These are phyloP conservation scores for Phytopythium delawarense DNA, from an alignment of 352 stramenopile genomes.

Conservation along the genomic window DNA sequence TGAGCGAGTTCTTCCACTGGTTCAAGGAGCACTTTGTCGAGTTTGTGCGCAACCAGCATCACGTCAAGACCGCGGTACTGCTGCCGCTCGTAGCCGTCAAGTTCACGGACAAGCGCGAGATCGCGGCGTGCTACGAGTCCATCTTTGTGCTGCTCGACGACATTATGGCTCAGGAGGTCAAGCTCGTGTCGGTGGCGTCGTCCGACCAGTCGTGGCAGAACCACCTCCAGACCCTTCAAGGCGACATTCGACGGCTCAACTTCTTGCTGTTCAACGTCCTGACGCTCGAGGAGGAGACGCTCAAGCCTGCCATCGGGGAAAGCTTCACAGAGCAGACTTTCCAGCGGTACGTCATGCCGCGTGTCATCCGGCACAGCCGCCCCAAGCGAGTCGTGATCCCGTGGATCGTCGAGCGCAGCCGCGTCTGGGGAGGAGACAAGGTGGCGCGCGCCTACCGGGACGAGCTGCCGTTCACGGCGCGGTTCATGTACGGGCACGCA, in stretches of 20 bases:
- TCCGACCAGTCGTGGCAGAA: conserved; percentile 48
- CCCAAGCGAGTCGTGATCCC: conserved; percentile 71
- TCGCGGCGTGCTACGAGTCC: conserved; percentile 52
- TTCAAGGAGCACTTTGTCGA: conserved; percentile 81
- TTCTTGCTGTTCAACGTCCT: conserved; percentile 62
- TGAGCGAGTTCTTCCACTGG: conserved; percentile 72
- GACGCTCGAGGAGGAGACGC: conserved; percentile 56
- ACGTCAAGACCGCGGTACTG: conserved; percentile 63
- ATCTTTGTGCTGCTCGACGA: conserved; percentile 58
- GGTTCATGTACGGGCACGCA: conserved; percentile 77
- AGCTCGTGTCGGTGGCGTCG: conserved; percentile 40
- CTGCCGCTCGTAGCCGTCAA: conserved; percentile 63
- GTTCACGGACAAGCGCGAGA: conserved; percentile 56
- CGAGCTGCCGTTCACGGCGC: conserved; percentile 66
- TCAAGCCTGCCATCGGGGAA: conserved; percentile 53
- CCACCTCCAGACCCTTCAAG: conserved; percentile 44
- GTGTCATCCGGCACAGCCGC: conserved; percentile 55
- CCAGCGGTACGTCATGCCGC: conserved; percentile 69
- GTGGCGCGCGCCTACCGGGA: conserved; percentile 61
- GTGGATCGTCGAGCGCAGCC: conserved; percentile 78
- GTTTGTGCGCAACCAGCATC: conserved; percentile 68
- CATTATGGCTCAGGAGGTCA: conserved; percentile 51
- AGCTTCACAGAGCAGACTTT: conserved; percentile 74
- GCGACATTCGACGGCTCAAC: conserved; percentile 72
- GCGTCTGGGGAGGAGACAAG: conserved; percentile 60